Conservation (phyloP, 495 filamentous ascomycete species). For the Aspergillus saccharolyticus region DNA sequence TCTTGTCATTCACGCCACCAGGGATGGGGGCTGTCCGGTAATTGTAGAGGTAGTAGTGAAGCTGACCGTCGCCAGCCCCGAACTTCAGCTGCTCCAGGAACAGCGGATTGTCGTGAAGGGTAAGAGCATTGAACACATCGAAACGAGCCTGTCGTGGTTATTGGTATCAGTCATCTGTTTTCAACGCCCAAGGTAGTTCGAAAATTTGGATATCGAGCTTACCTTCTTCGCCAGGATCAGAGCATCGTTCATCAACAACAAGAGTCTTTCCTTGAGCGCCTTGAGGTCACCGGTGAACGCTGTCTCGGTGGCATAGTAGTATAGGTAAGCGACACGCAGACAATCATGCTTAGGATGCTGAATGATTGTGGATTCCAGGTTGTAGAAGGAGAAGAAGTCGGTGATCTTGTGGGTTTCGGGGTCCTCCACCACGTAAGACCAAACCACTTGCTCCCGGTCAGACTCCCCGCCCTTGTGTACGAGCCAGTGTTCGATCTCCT, state of each 20-base stretch:
- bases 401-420: conserved; percentile 72
- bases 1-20: conserved; percentile 76
- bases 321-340: conserved; percentile 86
- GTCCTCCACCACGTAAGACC: conserved; percentile 86
- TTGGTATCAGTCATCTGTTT: too few relatives aligned
- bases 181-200: too few relatives aligned
- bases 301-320: conserved; percentile 87
- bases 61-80: conserved; percentile 83
- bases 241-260: conserved; percentile 74
- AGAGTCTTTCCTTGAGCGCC: conserved; percentile 65
- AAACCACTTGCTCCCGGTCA: conserved; percentile 74
- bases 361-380: conserved; percentile 88
- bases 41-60: conserved; percentile 97
- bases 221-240: conserved; percentile 81
- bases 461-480: conserved; percentile 52
- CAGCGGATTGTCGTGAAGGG: conserved; percentile 84
- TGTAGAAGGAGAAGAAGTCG: conserved; percentile 95
- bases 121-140: conserved; percentile 95
- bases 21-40: conserved; percentile 77
- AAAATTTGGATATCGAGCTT: too few relatives aligned
- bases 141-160: conserved; percentile 63
- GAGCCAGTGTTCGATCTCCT: conserved; percentile 86
- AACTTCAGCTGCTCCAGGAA: conserved; percentile 94
- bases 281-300: conserved; percentile 58
- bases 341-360: conserved; percentile 66